Evolutionary conservation across 768 basidiomycete species (phyloP).

Genomic region (Cystobasidiopsis lactophilus): DNA sequence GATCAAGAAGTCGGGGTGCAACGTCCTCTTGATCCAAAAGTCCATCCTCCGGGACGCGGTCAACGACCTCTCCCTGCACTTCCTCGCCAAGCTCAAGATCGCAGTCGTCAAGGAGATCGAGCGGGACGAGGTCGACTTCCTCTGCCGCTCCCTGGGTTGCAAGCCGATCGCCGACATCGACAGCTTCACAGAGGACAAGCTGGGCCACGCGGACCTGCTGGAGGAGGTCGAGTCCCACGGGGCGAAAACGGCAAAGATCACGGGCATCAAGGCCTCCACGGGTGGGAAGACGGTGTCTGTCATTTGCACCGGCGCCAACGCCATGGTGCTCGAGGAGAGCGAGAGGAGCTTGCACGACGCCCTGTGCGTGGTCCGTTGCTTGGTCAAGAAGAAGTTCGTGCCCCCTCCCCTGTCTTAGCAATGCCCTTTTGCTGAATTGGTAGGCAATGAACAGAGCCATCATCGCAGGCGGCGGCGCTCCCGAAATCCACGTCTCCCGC

Average conservation of each 20-base stretch:
- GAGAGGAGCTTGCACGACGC: conserved; percentile 96
- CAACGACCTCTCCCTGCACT: conserved; percentile 87
- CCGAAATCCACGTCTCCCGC: conserved; percentile 91
- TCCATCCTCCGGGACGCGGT: conserved; percentile 98
- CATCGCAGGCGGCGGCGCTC: conserved; percentile 89
- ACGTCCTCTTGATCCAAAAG: conserved; percentile 95
- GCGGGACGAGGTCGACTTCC: conserved; percentile 93
- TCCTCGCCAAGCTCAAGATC: conserved; percentile 90
- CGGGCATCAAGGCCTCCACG: conserved; percentile 66
- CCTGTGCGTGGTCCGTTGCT: conserved; percentile 90
- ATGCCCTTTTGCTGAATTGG: background rate
- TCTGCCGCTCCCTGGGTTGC: conserved; percentile 80
- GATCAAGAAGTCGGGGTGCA: conserved; percentile 99
- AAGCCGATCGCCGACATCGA: conserved; percentile 96
- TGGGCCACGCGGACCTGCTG: conserved; percentile 84
- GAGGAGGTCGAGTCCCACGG: conserved; percentile 66
- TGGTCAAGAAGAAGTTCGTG: conserved; percentile 85
- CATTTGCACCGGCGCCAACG: conserved; percentile 80
- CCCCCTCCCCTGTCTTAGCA: background rate
- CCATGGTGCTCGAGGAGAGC: conserved; percentile 82
- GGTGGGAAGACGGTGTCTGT: conserved; percentile 77
- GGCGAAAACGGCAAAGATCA: conserved; percentile 78
- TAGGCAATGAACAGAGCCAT: conserved; percentile 40
- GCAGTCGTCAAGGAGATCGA: conserved; percentile 92
- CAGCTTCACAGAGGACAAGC: conserved; percentile 89